These are phyloP conservation scores for Dendrobium huoshanense DNA, from an alignment of 106 monocot species.

Conservation along the genomic window DNA sequence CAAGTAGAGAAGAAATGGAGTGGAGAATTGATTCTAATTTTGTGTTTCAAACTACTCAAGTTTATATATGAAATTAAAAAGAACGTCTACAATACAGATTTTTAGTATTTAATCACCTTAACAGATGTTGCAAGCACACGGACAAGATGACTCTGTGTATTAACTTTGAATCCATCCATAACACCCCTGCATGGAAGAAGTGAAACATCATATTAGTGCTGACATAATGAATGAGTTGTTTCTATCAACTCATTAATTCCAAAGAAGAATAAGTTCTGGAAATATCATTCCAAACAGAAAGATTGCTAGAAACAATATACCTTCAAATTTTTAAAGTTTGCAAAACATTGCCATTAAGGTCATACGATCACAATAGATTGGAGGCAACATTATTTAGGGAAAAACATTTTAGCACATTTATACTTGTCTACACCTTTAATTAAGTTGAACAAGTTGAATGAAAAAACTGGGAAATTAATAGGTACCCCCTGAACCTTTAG, in stretches of 20 bases:
- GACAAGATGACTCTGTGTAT: conserved; percentile 79
- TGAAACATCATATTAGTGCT: background rate
- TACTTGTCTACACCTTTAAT: no score
- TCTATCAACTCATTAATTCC: background rate
- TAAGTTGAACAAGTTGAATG: no score
- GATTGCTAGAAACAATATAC: background rate
- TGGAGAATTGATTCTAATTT: no score
- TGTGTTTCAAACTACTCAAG: background rate
- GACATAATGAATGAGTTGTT: background rate
- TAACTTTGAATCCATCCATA: conserved; percentile 79
- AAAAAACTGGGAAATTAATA: no score
- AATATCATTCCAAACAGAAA: background rate
- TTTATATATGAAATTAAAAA: background rate
- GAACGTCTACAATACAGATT: background rate
- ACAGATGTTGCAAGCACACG: conserved; percentile 87
- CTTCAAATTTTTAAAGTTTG: background rate
- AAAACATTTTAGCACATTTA: no score
- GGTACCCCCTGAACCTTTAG: no score
- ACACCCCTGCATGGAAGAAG: conserved; percentile 46
- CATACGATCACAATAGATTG: background rate
- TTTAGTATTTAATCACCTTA: conserved; percentile 48
- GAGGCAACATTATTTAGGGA: conserved; percentile 13
- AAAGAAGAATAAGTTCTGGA: background rate
- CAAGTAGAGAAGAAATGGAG: no score
- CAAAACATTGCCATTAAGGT: background rate